Evolutionary conservation across 2,329 filamentous ascomycete species (phyloP).

Genomic region (Sclerotinia trifoliorum): DNA sequence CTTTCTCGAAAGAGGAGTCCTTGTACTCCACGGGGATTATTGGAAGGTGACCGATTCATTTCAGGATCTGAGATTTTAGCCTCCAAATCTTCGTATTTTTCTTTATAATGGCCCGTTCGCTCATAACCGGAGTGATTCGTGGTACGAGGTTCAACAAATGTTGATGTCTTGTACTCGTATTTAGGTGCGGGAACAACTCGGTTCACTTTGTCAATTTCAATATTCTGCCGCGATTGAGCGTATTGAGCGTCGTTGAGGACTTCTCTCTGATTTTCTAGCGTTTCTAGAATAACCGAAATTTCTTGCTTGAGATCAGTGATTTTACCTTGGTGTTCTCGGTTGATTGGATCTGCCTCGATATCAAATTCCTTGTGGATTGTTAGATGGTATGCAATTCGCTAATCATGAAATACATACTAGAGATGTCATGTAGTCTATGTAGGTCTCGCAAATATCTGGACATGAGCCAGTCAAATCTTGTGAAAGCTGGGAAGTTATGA

Average conservation of each 20-base stretch:
- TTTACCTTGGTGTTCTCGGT: slow-evolving; percentile 30
- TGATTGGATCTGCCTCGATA: slow-evolving; percentile 29
- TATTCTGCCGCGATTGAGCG: not conserved
- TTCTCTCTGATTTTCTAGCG: slow-evolving; percentile 26
- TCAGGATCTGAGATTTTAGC: not conserved
- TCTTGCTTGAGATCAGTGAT: slow-evolving; percentile 32
- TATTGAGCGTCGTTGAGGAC: slow-evolving; percentile 18
- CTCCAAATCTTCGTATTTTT: not conserved
- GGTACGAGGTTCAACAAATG: not conserved
- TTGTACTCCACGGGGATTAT: slow-evolving; percentile 27
- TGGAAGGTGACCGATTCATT: not conserved
- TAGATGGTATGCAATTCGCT: not conserved
- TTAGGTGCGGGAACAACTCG: not conserved
- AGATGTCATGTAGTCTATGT: slow-evolving; percentile 30
- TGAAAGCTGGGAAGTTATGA: slow-evolving; percentile 30
- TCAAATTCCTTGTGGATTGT: slow-evolving; percentile 27
- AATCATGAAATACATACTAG: slow-evolving; percentile 23
- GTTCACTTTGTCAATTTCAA: not conserved
- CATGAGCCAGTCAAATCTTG: slow-evolving; percentile 23
- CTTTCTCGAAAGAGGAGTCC: slow-evolving; percentile 30
- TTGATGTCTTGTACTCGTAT: slow-evolving; percentile 4
- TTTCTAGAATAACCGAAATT: slow-evolving; percentile 30
- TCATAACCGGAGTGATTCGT: not conserved
- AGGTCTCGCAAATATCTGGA: slow-evolving; percentile 28
- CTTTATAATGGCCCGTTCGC: not conserved